Conservation (phyloP, 768 basidiomycete genomes). For the Boletellus ananas region DNA sequence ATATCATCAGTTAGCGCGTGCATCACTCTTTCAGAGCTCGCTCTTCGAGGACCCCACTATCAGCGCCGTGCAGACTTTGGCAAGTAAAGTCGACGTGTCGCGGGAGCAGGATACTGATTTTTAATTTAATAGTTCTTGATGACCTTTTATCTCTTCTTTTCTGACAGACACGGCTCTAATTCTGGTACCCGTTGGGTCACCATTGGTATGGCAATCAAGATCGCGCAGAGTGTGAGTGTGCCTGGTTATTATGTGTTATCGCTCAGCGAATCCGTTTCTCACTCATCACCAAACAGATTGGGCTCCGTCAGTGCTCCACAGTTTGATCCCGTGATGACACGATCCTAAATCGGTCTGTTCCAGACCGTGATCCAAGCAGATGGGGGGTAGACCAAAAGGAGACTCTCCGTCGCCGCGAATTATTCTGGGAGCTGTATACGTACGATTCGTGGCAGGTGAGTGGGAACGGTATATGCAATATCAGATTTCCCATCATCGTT, state of each 20-base stretch:
- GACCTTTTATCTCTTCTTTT: conserved; percentile 66
- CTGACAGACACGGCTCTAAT: conserved; percentile 63
- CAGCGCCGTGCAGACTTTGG: conserved; percentile 63
- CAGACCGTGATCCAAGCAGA: conserved; percentile 68
- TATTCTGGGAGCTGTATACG: conserved; percentile 60
- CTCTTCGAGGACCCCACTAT: conserved; percentile 68
- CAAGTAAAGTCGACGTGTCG: conserved; percentile 29
- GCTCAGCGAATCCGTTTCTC: conserved; percentile 2
- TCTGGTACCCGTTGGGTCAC: conserved; percentile 65
- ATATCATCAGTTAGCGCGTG: conserved; percentile 63
- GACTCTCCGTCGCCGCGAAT: conserved; percentile 57
- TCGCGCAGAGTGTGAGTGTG: conserved; percentile 62
- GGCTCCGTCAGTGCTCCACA: conserved; percentile 50
- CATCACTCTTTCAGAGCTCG: conserved; percentile 58
- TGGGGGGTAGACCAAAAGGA: conserved; percentile 58
- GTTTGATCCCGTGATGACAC: neutral
- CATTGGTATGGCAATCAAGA: conserved; percentile 66
- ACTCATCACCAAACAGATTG: conserved; percentile 44
- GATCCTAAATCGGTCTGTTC: conserved; percentile 4
- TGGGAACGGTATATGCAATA: neutral
- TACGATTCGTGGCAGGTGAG: conserved; percentile 35
- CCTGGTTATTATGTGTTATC: conserved; percentile 7
- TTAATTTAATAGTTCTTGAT: conserved; percentile 51
- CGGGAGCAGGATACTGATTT: conserved; percentile 30
- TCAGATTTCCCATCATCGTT: conserved; percentile 26